Base-by-base conservation (phyloP, 306 rosid genomes). In the Medicago lupulina region DNA sequence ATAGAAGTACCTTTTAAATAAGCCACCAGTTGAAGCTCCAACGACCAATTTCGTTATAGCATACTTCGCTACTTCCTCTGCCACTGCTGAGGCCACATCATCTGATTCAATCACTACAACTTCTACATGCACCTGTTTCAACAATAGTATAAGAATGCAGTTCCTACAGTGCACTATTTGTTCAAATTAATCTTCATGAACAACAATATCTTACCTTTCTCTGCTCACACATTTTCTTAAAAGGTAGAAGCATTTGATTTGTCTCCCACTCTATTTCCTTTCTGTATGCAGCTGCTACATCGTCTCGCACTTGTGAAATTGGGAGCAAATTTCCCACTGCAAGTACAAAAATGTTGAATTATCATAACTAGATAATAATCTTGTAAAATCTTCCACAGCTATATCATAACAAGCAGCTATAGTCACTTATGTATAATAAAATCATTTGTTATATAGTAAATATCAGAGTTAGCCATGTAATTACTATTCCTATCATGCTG, bases 321-420 rank as follows among this genome's bases (percentile, higher is more conserved):
- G 96, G 96, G 76, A 90, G 51, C 61, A 58, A n/a, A 81, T 85
- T 88, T 85, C 97, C 96, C 97, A 95, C 99, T 89, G 85, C 60
- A 86, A 82, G 34, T 41, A 66, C 74, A 75, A 71, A 81, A 57
- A 38, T 60, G 9, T 74, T 65, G 62, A 64, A 59, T 77, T 68
- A 66, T 60, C 71, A 70, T 49, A 25, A 25, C 65, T 1, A 41
- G 9, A 8, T 63, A 71, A 62, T 17, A 39, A 67, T n/a, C 57
- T 46, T 19, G 8, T 13, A 59, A 46, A 39, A 59, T 73, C 34
- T n/a, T 50, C 44, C 74, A 70, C 69, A 39, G 15, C 50, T 36
- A 39, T 47, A 63, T 72, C 67, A 53, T 69, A 47, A 19, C 8
- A 2, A 17, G 17, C 36, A 43, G 2, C 13, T 77, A 41, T 46